Conservation (phyloP, 805 yeast genomes). For the Saccharomycopsis fodiens region DNA sequence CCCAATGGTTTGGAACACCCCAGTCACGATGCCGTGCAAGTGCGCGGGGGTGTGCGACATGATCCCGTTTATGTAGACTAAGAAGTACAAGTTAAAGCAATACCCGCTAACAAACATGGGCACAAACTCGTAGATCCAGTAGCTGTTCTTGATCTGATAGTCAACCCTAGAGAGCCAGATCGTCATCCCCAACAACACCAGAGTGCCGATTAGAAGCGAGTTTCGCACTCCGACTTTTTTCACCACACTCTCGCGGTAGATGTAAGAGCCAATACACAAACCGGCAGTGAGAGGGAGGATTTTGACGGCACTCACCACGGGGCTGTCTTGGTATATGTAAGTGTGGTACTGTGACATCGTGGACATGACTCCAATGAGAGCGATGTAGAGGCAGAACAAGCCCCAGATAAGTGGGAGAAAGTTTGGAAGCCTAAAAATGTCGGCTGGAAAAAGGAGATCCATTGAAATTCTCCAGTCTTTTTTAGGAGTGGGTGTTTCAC, state of each 20-base stretch:
- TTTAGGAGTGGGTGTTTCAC: no score
- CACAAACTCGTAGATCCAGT: no score
- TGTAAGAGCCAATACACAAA: neutral
- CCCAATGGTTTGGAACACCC: no score
- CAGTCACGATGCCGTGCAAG: constrained; percentile 31
- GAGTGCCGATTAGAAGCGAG: neutral
- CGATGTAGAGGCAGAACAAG: constrained; percentile 22
- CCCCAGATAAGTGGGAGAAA: constrained; percentile 24
- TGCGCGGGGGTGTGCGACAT: constrained; percentile 30
- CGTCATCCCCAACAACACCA: neutral
- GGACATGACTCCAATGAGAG: constrained; percentile 23
- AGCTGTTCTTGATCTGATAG: neutral
- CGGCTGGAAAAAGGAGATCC: constrained; percentile 24
- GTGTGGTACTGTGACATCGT: constrained; percentile 24
- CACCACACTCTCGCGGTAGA: no score
- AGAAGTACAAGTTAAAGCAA: constrained; percentile 27
- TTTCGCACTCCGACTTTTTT: neutral
- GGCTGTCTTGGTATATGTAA: no score
- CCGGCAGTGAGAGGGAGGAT: neutral
- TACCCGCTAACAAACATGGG: neutral
- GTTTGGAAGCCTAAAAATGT: constrained; percentile 25
- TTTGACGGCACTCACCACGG: neutral
- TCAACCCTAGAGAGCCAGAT: neutral
- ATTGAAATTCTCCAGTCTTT: constrained; percentile 12
- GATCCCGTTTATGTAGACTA: constrained; percentile 29